Evolutionary conservation across 139 green algal species (phyloP).

Genomic region (Tetraselmis chui): DNA sequence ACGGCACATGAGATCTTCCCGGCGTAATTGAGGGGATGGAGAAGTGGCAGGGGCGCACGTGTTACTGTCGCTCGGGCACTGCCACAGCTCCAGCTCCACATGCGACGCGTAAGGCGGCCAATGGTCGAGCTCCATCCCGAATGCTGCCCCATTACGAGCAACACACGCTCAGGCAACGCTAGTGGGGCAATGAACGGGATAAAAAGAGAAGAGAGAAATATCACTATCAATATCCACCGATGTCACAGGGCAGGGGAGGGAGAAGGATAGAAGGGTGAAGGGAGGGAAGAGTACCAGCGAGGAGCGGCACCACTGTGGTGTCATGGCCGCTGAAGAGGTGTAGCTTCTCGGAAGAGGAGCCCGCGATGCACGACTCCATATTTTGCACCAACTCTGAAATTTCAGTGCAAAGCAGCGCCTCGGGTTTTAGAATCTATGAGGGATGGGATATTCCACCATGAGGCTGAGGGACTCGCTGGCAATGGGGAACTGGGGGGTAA

Average conservation of each 20-base stretch:
- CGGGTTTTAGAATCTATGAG: too few species aligned
- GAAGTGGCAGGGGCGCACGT: too few species aligned
- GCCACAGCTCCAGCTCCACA: conserved; percentile 65
- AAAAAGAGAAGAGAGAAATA: neutral
- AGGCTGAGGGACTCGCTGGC: conserved; percentile 52
- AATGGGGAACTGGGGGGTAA: conserved; percentile 47
- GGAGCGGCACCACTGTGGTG: conserved; percentile 61
- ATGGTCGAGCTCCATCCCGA: conserved; percentile 38
- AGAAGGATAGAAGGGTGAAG: neutral
- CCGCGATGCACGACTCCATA: neutral
- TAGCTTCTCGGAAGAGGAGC: conserved; percentile 21
- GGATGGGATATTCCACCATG: conserved; percentile 51
- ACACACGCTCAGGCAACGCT: too few species aligned
- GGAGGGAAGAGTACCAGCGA: conserved; percentile 20
- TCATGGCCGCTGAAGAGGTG: conserved; percentile 65
- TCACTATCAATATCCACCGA: too few species aligned
- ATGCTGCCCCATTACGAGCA: too few species aligned
- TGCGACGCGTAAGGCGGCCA: conserved; percentile 58
- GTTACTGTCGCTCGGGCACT: conserved; percentile 17
- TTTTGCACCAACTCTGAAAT: neutral
- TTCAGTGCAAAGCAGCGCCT: conserved; percentile 11
- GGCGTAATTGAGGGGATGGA: too few species aligned
- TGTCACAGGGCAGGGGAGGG: too few species aligned
- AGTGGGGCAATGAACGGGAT: too few species aligned
- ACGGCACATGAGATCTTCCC: too few species aligned